Evolutionary conservation across 2,329 filamentous ascomycete genomes (phyloP), one percentile per base, ranked within the genome.

Genomic region (Botrytis deweyae): DNA sequence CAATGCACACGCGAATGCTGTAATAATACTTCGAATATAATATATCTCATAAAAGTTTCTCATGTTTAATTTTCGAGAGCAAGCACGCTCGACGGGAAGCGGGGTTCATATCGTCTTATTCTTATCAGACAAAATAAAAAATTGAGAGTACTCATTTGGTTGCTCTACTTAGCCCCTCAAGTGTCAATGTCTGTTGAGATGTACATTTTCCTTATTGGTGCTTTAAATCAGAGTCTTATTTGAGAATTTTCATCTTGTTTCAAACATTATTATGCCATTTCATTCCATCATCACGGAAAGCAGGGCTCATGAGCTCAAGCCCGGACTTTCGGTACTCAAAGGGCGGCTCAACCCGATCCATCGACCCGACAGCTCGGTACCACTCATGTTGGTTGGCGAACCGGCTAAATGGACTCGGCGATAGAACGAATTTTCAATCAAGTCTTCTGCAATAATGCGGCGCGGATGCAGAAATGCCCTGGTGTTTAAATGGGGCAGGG

Each of bases 21-120:
- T 69, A 69, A 69, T 69, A 69, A 38, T 69, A 58, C 49, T 25
- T 20, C 55, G 66, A 69, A 69, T 69, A 42, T 69, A 42, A 42
- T 10, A 16, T 68, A 58, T 46, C 16, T 25, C 38, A 58, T 33
- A 33, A 58, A 33, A 33, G 9, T 14, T 55, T 9, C 12, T 33
- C 5, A 12, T 29, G 6, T 42, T 58, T 14, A 7, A 64, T 64
- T 64, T n/a, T 3, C 2, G 16, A 14, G 36, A 58, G 10, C 25
- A 58, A 38, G 36, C 9, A 10, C 7, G 14, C 25, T n/a, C 22
- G 3, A 22, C 3, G 20, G 5, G 40, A 62, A 9, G 0, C 10
- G 22, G 12, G 33, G 9, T 12, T 22, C 20, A 38, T 22, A 38
- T 61, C 20, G 33, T 61, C 18, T 59, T 9, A 59, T 12, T 22